These are phyloP conservation scores for Lentinula edodes DNA, from an alignment of 768 basidiomycete genomes.

Conservation along the genomic window DNA sequence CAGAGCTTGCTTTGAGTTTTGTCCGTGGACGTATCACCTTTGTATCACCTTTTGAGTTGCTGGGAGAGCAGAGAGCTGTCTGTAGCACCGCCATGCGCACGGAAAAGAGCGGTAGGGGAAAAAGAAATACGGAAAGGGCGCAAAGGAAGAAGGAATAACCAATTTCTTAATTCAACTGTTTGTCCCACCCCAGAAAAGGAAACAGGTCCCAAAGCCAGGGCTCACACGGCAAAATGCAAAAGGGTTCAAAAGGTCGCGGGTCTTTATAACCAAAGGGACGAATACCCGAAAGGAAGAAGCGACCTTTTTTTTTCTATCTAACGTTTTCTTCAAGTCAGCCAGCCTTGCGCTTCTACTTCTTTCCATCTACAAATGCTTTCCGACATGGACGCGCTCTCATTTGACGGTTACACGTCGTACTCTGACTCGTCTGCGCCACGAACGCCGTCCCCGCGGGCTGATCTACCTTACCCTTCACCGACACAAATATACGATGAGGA, in stretches of 20 bases:
- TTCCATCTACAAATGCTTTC: background rate
- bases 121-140: background rate
- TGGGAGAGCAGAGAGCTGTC: background rate
- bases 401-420: constrained; percentile 61
- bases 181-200: background rate
- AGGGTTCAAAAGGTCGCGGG: background rate
- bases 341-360: background rate
- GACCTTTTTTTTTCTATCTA: background rate
- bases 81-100: background rate
- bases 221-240: background rate
- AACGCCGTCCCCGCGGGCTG: constrained; percentile 60
- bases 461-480: constrained; percentile 26
- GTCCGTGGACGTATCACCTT: background rate
- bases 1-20: background rate
- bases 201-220: background rate
- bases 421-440: constrained; percentile 66
- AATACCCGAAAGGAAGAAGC: background rate
- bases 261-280: background rate
- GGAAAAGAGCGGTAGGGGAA: background rate
- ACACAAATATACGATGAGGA: constrained; percentile 32
- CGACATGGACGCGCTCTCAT: constrained; percentile 39
- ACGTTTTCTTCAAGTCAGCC: background rate
- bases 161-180: background rate
- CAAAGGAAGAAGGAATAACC: background rate
- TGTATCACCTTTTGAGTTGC: background rate